These are phyloP conservation scores for Phytophthora chlamydospora DNA, from an alignment of 352 stramenopile species.

Conservation along the genomic window DNA sequence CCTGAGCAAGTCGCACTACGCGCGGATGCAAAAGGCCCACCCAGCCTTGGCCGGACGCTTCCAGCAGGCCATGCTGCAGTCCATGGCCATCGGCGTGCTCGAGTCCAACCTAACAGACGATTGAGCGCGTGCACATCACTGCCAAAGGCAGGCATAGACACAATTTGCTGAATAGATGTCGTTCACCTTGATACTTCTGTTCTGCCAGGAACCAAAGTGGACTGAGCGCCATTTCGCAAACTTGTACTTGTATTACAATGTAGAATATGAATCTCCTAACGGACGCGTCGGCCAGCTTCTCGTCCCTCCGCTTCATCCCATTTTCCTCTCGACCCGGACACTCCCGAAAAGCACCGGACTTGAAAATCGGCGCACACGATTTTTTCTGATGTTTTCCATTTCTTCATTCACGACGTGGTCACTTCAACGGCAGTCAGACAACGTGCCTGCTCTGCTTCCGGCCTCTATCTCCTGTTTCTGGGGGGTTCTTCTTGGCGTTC, in stretches of 20 bases:
- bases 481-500: slow-evolving; percentile 23
- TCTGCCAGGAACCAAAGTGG: background rate
- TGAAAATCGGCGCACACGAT: slow-evolving; percentile 3
- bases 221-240: slow-evolving; percentile 26
- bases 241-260: slow-evolving; percentile 48
- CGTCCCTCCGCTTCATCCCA: background rate
- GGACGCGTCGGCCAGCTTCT: slow-evolving; percentile 16
- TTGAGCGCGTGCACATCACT: slow-evolving; percentile 31
- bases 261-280: slow-evolving; percentile 42
- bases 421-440: slow-evolving; percentile 35
- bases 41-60: slow-evolving; percentile 76
- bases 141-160: slow-evolving; percentile 3
- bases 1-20: slow-evolving; percentile 74
- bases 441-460: slow-evolving; percentile 27
- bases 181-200: slow-evolving; percentile 1
- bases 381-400: slow-evolving; percentile 34
- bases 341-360: background rate
- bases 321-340: background rate
- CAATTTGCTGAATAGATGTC: slow-evolving; percentile 16
- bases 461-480: slow-evolving; percentile 36
- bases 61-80: slow-evolving; percentile 86
- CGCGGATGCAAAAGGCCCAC: slow-evolving; percentile 70
- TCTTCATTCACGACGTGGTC: slow-evolving; percentile 39
- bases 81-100: slow-evolving; percentile 84
- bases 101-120: slow-evolving; percentile 86